These are phyloP conservation scores for Alternaria longipes DNA, from an alignment of 2,329 filamentous ascomycete genomes.

Conservation along the genomic window DNA sequence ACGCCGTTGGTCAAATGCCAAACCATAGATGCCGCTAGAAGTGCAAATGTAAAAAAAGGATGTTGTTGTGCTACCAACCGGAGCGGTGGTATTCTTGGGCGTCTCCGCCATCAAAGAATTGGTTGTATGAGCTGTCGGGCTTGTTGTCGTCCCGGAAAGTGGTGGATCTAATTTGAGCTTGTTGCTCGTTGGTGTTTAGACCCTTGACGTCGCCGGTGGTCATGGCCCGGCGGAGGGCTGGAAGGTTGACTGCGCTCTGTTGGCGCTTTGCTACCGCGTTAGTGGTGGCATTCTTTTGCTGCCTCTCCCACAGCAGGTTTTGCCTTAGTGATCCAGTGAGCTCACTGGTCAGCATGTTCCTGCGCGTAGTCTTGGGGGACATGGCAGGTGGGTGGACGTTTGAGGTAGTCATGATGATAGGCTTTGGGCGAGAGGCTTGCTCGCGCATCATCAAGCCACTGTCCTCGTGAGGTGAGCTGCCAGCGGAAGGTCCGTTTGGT, in stretches of 20 bases:
- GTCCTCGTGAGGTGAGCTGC: constrained; percentile 63
- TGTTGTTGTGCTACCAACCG: constrained; percentile 71
- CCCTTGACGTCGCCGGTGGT: constrained; percentile 86
- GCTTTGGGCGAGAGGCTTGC: constrained; percentile 74
- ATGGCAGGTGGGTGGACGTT: constrained; percentile 77
- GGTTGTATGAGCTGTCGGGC: constrained; percentile 75
- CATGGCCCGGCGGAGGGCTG: constrained; percentile 46
- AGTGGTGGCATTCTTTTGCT: constrained; percentile 89
- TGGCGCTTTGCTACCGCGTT: constrained; percentile 89
- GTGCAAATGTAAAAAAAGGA: constrained; percentile 36
- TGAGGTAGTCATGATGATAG: constrained; percentile 78
- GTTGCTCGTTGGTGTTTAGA: constrained; percentile 72
- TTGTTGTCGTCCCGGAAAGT: constrained; percentile 65
- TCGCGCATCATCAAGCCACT: constrained; percentile 67
- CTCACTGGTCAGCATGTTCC: constrained; percentile 88
- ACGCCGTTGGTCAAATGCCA: constrained; percentile 43
- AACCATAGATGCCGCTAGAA: constrained; percentile 50
- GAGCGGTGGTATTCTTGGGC: constrained; percentile 86
- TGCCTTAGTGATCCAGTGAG: constrained; percentile 91
- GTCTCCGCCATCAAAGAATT: constrained; percentile 76
- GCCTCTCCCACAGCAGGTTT: constrained; percentile 92
- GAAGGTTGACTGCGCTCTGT: constrained; percentile 67
- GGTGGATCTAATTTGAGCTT: constrained; percentile 60
- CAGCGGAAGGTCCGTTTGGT: constrained; percentile 74
- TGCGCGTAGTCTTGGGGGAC: constrained; percentile 88